Conservation (phyloP, 352 stramenopile species). For the Globisporangium mamillatum region DNA sequence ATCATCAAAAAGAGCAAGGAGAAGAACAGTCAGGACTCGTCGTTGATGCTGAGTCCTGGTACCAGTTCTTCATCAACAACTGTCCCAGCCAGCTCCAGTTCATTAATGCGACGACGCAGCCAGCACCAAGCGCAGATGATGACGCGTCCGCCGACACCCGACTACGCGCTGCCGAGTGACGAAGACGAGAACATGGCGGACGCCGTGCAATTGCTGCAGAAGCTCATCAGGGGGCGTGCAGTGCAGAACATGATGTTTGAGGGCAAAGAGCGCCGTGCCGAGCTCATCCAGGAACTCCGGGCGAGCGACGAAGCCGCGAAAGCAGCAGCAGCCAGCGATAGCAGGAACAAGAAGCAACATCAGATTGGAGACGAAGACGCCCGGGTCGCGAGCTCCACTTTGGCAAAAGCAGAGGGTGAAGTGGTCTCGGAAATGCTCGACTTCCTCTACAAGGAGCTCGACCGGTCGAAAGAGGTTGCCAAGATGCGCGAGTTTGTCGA, state of each 20-base stretch:
- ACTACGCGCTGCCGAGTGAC: slow-evolving; percentile 41
- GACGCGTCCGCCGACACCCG: slow-evolving; percentile 75
- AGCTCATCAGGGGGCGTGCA: slow-evolving; percentile 84
- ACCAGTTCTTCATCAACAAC: not conserved
- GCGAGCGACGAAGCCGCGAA: slow-evolving; percentile 50
- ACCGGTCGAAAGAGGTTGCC: slow-evolving; percentile 72
- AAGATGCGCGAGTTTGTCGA: slow-evolving; percentile 74
- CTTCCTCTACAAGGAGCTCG: slow-evolving; percentile 88
- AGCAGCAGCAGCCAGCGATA: slow-evolving; percentile 17
- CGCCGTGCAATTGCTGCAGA: slow-evolving; percentile 83
- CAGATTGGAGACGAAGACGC: slow-evolving; percentile 34
- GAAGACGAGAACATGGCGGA: slow-evolving; percentile 55
- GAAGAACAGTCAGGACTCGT: slow-evolving; percentile 2
- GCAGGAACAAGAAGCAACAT: slow-evolving; percentile 6
- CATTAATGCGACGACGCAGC: slow-evolving; percentile 24
- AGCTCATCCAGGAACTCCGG: slow-evolving; percentile 89
- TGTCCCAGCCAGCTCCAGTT: slow-evolving; percentile 9
- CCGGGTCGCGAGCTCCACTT: slow-evolving; percentile 40
- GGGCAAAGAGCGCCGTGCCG: slow-evolving; percentile 80
- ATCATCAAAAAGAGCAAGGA: slow-evolving; percentile 77
- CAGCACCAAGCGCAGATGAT: slow-evolving; percentile 49
- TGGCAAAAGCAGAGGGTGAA: slow-evolving; percentile 81
- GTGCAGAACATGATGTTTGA: slow-evolving; percentile 95
- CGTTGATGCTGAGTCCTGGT: not conserved
- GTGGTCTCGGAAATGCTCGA: slow-evolving; percentile 87